Evolutionary conservation across 2,329 filamentous ascomycete genomes (phyloP).

Genomic region (Coniochaeta pulveracea): DNA sequence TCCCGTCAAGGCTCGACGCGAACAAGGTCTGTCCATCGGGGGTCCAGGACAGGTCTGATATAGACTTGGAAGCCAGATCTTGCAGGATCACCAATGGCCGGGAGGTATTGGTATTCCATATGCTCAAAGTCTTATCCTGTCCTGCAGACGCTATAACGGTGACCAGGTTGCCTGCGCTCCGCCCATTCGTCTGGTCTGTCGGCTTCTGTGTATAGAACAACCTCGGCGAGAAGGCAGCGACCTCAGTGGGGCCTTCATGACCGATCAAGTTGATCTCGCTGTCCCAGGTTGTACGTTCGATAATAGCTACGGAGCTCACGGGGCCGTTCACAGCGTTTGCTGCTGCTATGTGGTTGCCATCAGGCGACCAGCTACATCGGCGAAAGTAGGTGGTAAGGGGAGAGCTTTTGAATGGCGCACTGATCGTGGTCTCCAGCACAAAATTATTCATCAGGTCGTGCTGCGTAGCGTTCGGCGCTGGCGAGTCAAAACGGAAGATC

Average conservation of each 20-base stretch:
- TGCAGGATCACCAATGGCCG: slow-evolving; percentile 83
- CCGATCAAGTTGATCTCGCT: slow-evolving; percentile 96
- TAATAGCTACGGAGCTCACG: slow-evolving; percentile 92
- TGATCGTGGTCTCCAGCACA: slow-evolving; percentile 84
- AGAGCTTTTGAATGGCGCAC: slow-evolving; percentile 75
- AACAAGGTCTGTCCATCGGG: slow-evolving; percentile 84
- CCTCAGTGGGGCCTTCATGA: slow-evolving; percentile 92
- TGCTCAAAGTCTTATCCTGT: slow-evolving; percentile 88
- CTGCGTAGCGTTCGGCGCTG: slow-evolving; percentile 79
- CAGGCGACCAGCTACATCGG: slow-evolving; percentile 93
- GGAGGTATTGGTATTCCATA: slow-evolving; percentile 96
- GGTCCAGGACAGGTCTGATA: slow-evolving; percentile 89
- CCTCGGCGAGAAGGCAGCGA: slow-evolving; percentile 91
- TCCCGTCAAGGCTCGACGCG: slow-evolving; percentile 79
- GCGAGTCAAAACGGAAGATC: slow-evolving; percentile 89
- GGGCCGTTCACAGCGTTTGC: slow-evolving; percentile 96
- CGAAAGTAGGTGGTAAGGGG: slow-evolving; percentile 95
- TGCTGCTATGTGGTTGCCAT: slow-evolving; percentile 92
- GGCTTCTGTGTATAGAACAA: slow-evolving; percentile 70
- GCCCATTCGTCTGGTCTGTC: slow-evolving; percentile 34
- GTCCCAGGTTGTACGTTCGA: slow-evolving; percentile 86
- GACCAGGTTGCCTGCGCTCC: slow-evolving; percentile 44
- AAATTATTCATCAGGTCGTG: slow-evolving; percentile 98
- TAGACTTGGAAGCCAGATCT: slow-evolving; percentile 80
- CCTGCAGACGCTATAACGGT: slow-evolving; percentile 96